Evolutionary conservation across 805 yeast genomes (phyloP).

Genomic region (Metschnikowia amazonensis): DNA sequence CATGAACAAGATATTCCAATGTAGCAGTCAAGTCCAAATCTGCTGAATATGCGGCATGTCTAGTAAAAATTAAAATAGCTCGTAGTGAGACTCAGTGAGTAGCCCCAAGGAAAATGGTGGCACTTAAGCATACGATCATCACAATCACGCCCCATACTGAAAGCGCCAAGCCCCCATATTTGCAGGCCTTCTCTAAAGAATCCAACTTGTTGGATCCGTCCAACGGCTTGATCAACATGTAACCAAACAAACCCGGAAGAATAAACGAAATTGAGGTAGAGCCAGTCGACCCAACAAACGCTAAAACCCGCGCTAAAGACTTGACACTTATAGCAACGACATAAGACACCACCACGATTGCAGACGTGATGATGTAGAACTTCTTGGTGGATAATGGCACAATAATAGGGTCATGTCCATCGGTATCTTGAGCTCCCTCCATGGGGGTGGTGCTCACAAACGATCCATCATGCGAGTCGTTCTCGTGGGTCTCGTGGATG

Average conservation of each 20-base stretch:
- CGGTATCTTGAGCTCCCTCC: slow-evolving; percentile 46
- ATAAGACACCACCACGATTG: slow-evolving; percentile 51
- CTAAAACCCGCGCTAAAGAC: slow-evolving; percentile 77
- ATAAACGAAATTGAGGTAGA: slow-evolving; percentile 89
- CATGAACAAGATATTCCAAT: background rate
- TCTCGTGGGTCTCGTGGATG: slow-evolving; percentile 14
- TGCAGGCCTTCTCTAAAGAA: slow-evolving; percentile 31
- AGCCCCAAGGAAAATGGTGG: slow-evolving; percentile 44
- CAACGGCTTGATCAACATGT: slow-evolving; percentile 56
- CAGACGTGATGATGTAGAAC: slow-evolving; percentile 28
- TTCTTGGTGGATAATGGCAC: slow-evolving; percentile 29
- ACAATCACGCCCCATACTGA: slow-evolving; percentile 67
- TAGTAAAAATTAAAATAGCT: background rate
- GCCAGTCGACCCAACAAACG: slow-evolving; percentile 90
- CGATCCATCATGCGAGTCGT: slow-evolving; percentile 29
- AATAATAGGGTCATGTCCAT: slow-evolving; percentile 43
- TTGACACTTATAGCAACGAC: slow-evolving; percentile 59
- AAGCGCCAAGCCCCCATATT: slow-evolving; percentile 51
- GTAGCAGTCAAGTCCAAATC: background rate
- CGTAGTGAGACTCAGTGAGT: slow-evolving; percentile 22
- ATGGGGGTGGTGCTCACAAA: slow-evolving; percentile 43
- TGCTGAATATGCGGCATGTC: background rate
- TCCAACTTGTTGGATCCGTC: slow-evolving; percentile 26
- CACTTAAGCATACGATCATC: slow-evolving; percentile 62
- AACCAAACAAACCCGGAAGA: slow-evolving; percentile 85